Evolutionary conservation across 768 basidiomycete genomes (phyloP).

Genomic region (Agaricus subrufescens): DNA sequence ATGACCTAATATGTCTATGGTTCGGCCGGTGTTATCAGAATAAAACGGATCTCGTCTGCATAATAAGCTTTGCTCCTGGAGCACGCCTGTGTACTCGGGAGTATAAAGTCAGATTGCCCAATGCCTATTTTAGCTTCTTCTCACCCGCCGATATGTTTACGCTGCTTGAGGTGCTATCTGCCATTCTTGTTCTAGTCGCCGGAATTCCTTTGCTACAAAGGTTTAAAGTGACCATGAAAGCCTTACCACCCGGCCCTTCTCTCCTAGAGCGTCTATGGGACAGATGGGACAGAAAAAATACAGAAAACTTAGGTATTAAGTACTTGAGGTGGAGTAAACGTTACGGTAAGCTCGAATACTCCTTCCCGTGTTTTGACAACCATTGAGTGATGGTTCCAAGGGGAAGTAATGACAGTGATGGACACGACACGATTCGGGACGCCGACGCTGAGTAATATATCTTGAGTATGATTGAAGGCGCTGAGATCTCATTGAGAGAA

Average conservation of each 20-base stretch:
- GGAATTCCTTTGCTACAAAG: background rate
- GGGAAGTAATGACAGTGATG: conserved; percentile 2
- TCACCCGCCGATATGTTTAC: too few relatives aligned
- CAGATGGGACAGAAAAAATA: background rate
- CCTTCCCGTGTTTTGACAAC: background rate
- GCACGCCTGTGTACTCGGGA: too few relatives aligned
- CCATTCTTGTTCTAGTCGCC: too few relatives aligned
- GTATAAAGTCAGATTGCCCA: too few relatives aligned
- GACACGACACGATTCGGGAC: conserved; percentile 3
- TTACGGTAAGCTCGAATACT: background rate
- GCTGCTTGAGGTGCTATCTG: too few relatives aligned
- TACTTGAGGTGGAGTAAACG: background rate
- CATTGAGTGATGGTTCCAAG: background rate
- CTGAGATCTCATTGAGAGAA: background rate
- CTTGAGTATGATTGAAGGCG: background rate
- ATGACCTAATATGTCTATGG: too few relatives aligned
- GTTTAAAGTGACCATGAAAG: background rate
- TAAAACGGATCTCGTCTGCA: too few relatives aligned
- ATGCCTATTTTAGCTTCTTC: too few relatives aligned
- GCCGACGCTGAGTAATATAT: background rate
- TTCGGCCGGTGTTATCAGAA: too few relatives aligned
- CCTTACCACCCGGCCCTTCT: conserved; percentile 5
- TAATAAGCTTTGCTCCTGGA: too few relatives aligned
- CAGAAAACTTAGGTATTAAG: background rate
- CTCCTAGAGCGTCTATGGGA: background rate